Percentiles rank a stretch among this genome's conserved stretches.
Conservation (phyloP, 108 stramenopile genomes). For the Cyclostephanos invisitatus region DNA sequence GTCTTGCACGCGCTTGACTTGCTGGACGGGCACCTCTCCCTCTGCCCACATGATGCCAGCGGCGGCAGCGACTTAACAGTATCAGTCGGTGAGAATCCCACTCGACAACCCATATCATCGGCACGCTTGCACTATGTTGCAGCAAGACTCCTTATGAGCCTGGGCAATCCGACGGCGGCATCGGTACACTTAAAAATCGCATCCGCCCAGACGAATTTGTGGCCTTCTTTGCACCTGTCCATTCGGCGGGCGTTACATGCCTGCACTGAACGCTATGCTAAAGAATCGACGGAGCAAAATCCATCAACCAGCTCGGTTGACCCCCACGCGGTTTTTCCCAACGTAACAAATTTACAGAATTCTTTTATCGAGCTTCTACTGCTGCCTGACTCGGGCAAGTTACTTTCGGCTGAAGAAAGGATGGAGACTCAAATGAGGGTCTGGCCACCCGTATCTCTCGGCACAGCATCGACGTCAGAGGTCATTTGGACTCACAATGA, state of each 20-base stretch:
- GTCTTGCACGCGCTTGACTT: conserved; percentile 62
- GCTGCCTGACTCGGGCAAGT: conserved; percentile 21
- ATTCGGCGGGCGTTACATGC: conserved; percentile 61
- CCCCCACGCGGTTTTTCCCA: conserved; percentile 2
- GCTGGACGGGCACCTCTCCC: conserved; percentile 42
- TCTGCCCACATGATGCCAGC: conserved; percentile 9
- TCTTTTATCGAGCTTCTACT: conserved; percentile 30
- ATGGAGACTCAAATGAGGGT: conserved; percentile 8
- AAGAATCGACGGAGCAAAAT: not conserved
- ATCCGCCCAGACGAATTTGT: conserved; percentile 47
- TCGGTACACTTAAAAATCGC: conserved; percentile 61
- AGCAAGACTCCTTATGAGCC: conserved; percentile 62
- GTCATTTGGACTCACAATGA: conserved; percentile 43
- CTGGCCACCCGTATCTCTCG: not conserved
- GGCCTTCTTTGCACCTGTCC: conserved; percentile 62
- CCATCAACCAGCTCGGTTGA: conserved; percentile 8
- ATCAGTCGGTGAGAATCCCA: conserved; percentile 6
- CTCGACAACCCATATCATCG: conserved; percentile 25
- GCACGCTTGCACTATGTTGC: conserved; percentile 80
- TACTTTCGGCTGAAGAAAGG: conserved; percentile 24
- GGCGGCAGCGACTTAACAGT: conserved; percentile 10
- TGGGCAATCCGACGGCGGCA: conserved; percentile 56
- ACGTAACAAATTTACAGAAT: conserved; percentile 12
- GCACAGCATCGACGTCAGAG: not conserved
- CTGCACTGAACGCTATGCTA: conserved; percentile 57